These are phyloP conservation scores for Pulveroboletus frians DNA, from an alignment of 768 basidiomycete genomes.

Conservation along the genomic window DNA sequence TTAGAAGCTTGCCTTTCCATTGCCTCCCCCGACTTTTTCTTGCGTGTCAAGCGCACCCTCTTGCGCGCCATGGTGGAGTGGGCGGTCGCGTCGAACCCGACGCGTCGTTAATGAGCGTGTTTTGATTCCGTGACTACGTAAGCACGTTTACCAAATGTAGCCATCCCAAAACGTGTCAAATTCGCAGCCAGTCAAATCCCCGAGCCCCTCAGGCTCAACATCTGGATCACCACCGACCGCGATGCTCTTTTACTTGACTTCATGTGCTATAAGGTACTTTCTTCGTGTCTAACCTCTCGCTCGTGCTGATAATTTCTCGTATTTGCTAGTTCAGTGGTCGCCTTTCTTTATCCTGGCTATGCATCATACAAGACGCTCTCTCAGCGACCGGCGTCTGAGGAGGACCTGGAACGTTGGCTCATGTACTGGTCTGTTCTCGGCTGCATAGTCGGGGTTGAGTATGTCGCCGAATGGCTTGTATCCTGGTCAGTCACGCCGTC, in stretches of 20 bases:
- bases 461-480: slow-evolving; percentile 80
- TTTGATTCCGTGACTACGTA: slow-evolving; percentile 16
- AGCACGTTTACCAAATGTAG: slow-evolving; percentile 12
- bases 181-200: background rate
- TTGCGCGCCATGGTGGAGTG: slow-evolving; percentile 24
- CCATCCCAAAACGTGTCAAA: slow-evolving; percentile 10
- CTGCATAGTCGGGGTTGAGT: slow-evolving; percentile 76
- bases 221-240: slow-evolving; percentile 2
- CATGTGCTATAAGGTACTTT: slow-evolving; percentile 37
- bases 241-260: slow-evolving; percentile 42
- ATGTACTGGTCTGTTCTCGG: slow-evolving; percentile 96
- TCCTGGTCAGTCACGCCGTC: slow-evolving; percentile 58
- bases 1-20: background rate
- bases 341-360: slow-evolving; percentile 90
- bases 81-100: slow-evolving; percentile 17
- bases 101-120: slow-evolving; percentile 29
- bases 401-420: slow-evolving; percentile 87
- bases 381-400: slow-evolving; percentile 78
- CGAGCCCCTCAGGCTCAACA: background rate
- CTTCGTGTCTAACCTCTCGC: slow-evolving; percentile 25
- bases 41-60: slow-evolving; percentile 9
- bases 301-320: background rate
- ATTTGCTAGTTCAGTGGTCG: slow-evolving; percentile 52
- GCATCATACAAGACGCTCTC: slow-evolving; percentile 94
- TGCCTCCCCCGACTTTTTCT: slow-evolving; percentile 12